These are phyloP conservation scores for Myriosclerotinia curreyana DNA, from an alignment of 2,329 filamentous ascomycete genomes.

Conservation along the genomic window DNA sequence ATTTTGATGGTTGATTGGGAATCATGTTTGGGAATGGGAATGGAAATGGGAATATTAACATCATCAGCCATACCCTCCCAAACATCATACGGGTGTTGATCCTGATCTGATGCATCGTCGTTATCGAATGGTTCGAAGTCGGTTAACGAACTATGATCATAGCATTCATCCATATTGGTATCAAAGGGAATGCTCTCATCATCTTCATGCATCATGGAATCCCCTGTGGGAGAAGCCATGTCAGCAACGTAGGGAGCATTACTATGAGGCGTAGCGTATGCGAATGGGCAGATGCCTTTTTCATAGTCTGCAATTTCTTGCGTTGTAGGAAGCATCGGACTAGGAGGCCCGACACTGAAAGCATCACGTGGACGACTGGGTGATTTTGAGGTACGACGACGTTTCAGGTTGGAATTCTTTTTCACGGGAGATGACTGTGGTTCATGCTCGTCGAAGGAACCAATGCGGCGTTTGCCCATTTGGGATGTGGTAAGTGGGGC, in stretches of 20 bases:
- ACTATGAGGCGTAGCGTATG: constrained; percentile 74
- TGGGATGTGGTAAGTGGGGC: constrained; percentile 42
- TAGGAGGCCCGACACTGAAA: constrained; percentile 44
- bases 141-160: constrained; percentile 29
- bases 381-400: constrained; percentile 50
- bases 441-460: constrained; percentile 43
- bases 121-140: constrained; percentile 27
- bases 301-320: constrained; percentile 35
- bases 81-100: constrained; percentile 18
- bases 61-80: constrained; percentile 25
- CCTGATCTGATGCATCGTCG: not conserved
- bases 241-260: constrained; percentile 48
- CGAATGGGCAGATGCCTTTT: constrained; percentile 56
- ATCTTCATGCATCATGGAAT: constrained; percentile 24
- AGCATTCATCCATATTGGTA: constrained; percentile 31
- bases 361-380: constrained; percentile 54
- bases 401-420: constrained; percentile 29
- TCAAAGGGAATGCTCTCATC: constrained; percentile 33
- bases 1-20: constrained; percentile 5
- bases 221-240: constrained; percentile 16
- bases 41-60: not conserved
- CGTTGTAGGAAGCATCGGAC: constrained; percentile 31
- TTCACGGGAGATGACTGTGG: constrained; percentile 30
- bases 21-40: not conserved
- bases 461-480: constrained; percentile 45